Evolutionary conservation across 2,329 filamentous ascomycete species (phyloP), one percentile per base, ranked within the genome.

Genomic region (Daldinia sp.): DNA sequence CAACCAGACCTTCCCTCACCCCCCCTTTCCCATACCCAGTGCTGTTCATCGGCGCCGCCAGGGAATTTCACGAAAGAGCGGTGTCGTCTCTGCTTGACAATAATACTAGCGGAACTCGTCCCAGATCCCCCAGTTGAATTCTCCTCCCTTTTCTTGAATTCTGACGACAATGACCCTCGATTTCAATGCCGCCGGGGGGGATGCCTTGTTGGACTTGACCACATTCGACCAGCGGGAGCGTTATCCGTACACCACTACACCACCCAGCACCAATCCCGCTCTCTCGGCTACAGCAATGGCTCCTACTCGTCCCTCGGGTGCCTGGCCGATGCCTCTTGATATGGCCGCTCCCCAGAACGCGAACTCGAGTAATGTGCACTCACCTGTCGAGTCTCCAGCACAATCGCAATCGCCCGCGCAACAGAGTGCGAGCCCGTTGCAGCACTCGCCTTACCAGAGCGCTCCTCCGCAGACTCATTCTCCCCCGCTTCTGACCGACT

Each of bases 151-250:
- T 78, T 76, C 72, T 69, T 76, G 74, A 73, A 73, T 72, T 73
- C 71, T 75, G 74, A 77, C 75, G 71, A 85, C 78, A 79, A 86
- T 86, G 88, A 86, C 84, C 81, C 85, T 87, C 83, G 86, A 89
- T 78, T 90, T 87, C 82, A 86, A 86, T 80, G 77, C 82, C 78
- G 82, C 83, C 78, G 84, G 83, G 80, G 85, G 84, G 80, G 87
- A 90, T 79, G 86, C 83, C 78, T 84, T 90, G 77, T 78, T 90
- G 77, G 88, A 90, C 77, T 82, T 90, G 77, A 85, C 83, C 73
- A 79, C 81, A 74, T 90, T 85, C 81, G 86, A 90, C 78, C 84
- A 84, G 76, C 84, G 85, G 80, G 83, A 87, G 73, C 84, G 85
- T 77, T 87, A 87, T 76, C 83, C 85, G 71, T 83, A 82, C 79